Evolutionary conservation across 805 yeast species (phyloP).

Genomic region (Cyberlindnera japonica): DNA sequence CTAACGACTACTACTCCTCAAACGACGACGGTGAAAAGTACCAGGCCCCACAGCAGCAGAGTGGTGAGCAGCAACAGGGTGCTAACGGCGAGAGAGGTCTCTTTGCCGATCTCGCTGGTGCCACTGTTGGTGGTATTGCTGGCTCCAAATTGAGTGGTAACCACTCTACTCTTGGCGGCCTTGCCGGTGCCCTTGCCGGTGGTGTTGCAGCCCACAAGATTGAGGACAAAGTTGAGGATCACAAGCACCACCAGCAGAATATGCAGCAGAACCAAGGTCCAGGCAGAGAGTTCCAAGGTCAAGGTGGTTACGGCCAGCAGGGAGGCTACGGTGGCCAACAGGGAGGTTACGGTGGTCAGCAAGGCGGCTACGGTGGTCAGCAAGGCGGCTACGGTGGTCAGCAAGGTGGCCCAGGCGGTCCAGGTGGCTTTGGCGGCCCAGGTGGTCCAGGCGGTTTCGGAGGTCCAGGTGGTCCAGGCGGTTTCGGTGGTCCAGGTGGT

Average conservation of each 20-base stretch:
- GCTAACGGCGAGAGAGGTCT: slow-evolving; percentile 37
- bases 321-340: slow-evolving; percentile 17
- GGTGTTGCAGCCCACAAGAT: slow-evolving; percentile 51
- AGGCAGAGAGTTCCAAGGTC: slow-evolving; percentile 18
- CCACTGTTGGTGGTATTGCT: slow-evolving; percentile 51
- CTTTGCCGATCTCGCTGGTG: slow-evolving; percentile 44
- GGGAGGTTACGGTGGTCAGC: slow-evolving; percentile 20
- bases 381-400: slow-evolving; percentile 23
- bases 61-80: slow-evolving; percentile 10
- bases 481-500: slow-evolving; percentile 17
- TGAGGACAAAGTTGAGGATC: slow-evolving; percentile 37
- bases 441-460: slow-evolving; percentile 24
- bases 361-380: slow-evolving; percentile 24
- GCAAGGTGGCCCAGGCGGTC: slow-evolving; percentile 11
- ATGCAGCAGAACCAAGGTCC: slow-evolving; percentile 20
- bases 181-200: slow-evolving; percentile 54
- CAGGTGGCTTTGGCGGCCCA: slow-evolving; percentile 18
- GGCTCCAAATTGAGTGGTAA: slow-evolving; percentile 42
- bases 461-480: slow-evolving; percentile 22
- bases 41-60: slow-evolving; percentile 19
- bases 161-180: slow-evolving; percentile 38
- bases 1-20: slow-evolving; percentile 47
- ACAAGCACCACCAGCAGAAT: slow-evolving; percentile 11
- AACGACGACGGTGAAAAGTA: slow-evolving; percentile 14
- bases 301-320: slow-evolving; percentile 9